Evolutionary conservation across 1,139 yeast species (phyloP).

Genomic region (Hemisphaericaspora lyxosophila): DNA sequence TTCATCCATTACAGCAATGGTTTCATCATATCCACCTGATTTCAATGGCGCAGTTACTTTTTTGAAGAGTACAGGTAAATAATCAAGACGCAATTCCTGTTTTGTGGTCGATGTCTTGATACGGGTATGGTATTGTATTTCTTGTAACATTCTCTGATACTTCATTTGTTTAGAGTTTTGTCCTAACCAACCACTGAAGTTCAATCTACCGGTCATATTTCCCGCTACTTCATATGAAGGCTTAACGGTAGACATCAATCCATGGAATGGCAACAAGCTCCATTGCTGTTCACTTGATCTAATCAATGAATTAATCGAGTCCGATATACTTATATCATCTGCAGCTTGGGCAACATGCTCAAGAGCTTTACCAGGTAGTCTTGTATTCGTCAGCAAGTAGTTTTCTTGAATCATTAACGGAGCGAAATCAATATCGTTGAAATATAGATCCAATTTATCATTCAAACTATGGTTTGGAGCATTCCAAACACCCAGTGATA

Average conservation of each 20-base stretch:
- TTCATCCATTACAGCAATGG: slow-evolving; percentile 71
- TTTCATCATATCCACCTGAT: slow-evolving; percentile 54
- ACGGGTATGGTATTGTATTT: slow-evolving; percentile 84
- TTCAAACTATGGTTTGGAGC: slow-evolving; percentile 52
- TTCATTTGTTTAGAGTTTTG: slow-evolving; percentile 85
- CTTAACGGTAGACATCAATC: slow-evolving; percentile 77
- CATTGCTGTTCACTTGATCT: slow-evolving; percentile 94
- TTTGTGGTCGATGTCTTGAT: slow-evolving; percentile 77
- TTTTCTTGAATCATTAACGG: slow-evolving; percentile 97
- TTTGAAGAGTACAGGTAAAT: slow-evolving; percentile 63
- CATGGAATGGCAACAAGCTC: slow-evolving; percentile 93
- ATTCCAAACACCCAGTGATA: slow-evolving; percentile 31
- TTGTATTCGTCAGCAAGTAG: slow-evolving; percentile 68
- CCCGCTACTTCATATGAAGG: slow-evolving; percentile 84
- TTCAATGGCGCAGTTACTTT: slow-evolving; percentile 57
- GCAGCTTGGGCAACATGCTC: slow-evolving; percentile 76
- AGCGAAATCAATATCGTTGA: slow-evolving; percentile 91
- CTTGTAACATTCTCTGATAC: slow-evolving; percentile 76
- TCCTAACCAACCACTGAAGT: slow-evolving; percentile 87
- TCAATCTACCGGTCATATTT: slow-evolving; percentile 61
- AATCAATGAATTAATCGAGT: slow-evolving; percentile 74
- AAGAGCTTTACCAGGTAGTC: slow-evolving; percentile 48
- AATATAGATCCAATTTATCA: slow-evolving; percentile 85
- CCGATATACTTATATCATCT: slow-evolving; percentile 79
- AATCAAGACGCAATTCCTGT: slow-evolving; percentile 72